These are phyloP conservation scores for Psilocybe tampanensis DNA, from an alignment of 768 basidiomycete species.

Conservation along the genomic window DNA sequence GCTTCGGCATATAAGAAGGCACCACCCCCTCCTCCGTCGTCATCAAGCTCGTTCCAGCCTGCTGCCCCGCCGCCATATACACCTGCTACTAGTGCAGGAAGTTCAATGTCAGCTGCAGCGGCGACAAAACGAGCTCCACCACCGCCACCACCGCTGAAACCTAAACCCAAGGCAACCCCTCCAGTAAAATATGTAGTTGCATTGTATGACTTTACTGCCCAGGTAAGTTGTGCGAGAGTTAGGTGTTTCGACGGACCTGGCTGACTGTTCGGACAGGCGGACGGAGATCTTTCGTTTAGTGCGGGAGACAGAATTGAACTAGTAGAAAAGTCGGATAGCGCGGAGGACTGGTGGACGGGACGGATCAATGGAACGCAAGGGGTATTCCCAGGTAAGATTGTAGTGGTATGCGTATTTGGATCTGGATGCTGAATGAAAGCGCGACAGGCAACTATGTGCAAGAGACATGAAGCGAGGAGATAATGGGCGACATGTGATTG, in stretches of 20 bases:
- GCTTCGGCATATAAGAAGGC: conserved; percentile 45
- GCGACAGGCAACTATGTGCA: conserved; percentile 72
- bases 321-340: conserved; percentile 75
- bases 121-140: conserved; percentile 80
- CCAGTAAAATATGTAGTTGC: conserved; percentile 82
- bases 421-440: conserved; percentile 8
- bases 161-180: conserved; percentile 76
- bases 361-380: conserved; percentile 80
- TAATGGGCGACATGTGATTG: conserved; percentile 32
- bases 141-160: conserved; percentile 90
- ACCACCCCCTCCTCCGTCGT: conserved; percentile 52
- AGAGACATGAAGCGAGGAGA: conserved; percentile 35
- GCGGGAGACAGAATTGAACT: conserved; percentile 92
- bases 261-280: conserved; percentile 52
- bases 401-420: not conserved
- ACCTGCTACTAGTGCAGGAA: conserved; percentile 19
- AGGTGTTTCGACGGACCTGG: not conserved
- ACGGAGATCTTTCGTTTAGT: conserved; percentile 89
- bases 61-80: conserved; percentile 39
- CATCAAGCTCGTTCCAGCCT: conserved; percentile 34
- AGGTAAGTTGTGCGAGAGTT: conserved; percentile 46
- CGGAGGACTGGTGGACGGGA: conserved; percentile 99
- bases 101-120: conserved; percentile 32
- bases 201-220: conserved; percentile 92
- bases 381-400: conserved; percentile 78